Evolutionary conservation across 164 flowering plant genomes (phyloP), one percentile per base, ranked within the genome.

Genomic region (Chimonanthus praecox): DNA sequence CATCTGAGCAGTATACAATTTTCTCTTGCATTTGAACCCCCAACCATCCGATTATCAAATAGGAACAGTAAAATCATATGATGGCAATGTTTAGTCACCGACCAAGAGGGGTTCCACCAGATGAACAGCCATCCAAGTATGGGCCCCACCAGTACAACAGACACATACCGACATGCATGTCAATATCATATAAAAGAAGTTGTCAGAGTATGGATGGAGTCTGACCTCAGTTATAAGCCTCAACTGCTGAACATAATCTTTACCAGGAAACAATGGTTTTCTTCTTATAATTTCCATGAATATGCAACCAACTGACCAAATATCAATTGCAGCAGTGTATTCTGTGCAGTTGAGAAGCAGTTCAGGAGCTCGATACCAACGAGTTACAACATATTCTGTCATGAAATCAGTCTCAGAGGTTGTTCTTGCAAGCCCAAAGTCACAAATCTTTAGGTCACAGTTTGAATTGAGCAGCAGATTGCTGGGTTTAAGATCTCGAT

Each of bases 221-320:
- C 33, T 21, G 74, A 92, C 98, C 96, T 92, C 85, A n/a, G 87
- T 89, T 73, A 93, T 90, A 63, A 93, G 91, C 47, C 61, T 76
- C 85, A 93, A 73, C 76, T 93, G 98, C 72, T 91, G 91, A 76
- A 87, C 91, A 78, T 91, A 91, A 78, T 93, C 95, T 91, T 84
- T 91, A 48, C 98, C 98, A 11, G 94, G 97, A 73, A 93, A 93
- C n/a, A 93, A 82, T 13, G 98, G 90, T 70, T 91, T 88, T 76
- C 98, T 80, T 70, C 77, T 84, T 21, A 91, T 64, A 8, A 93
- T 85, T 74, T 93, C 98, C 91, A 89, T 83, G 73, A 91, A 74
- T 75, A 93, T 93, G 84, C 98, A 93, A 75, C 97, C 98, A 68
- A 93, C 98, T 18, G 98, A 91, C 98, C 98, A 93, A 46, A 91